Percentiles rank a stretch among this genome's conserved stretches.
These are phyloP conservation scores for Citrus reticulata DNA, from an alignment of 345 rosid genomes.

Conservation along the genomic window DNA sequence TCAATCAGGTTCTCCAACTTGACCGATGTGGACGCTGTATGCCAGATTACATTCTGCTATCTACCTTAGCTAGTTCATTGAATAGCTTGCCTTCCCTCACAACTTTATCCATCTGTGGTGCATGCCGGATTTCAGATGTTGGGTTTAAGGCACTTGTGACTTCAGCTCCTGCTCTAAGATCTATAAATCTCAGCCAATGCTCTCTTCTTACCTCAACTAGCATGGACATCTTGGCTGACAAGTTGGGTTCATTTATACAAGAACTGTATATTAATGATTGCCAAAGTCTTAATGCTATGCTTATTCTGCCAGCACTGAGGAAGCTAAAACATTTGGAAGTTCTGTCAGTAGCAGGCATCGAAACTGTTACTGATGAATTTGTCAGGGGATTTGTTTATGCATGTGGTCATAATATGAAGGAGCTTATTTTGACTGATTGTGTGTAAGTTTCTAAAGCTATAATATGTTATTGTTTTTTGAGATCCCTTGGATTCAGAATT, in stretches of 20 bases:
- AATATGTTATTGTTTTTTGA: not conserved
- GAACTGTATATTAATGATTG: constrained; percentile 83
- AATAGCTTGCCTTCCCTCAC: constrained; percentile 55
- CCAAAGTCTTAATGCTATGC: constrained; percentile 57
- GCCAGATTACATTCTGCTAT: constrained; percentile 52
- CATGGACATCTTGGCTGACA: constrained; percentile 50
- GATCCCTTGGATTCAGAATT: constrained; percentile 3
- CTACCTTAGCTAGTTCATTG: constrained; percentile 52
- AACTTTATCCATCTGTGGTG: constrained; percentile 66
- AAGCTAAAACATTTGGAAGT: constrained; percentile 65
- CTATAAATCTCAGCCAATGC: constrained; percentile 77
- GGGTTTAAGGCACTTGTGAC: constrained; percentile 61
- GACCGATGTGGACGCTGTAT: constrained; percentile 82
- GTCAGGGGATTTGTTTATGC: constrained; percentile 37
- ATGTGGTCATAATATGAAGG: constrained; percentile 58
- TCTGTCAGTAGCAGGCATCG: constrained; percentile 63
- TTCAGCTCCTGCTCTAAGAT: constrained; percentile 57
- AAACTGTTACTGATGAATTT: constrained; percentile 58
- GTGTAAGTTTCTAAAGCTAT: constrained; percentile 41
- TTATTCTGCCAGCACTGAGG: constrained; percentile 55
- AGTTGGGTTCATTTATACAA: constrained; percentile 54
- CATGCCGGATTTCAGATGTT: constrained; percentile 76
- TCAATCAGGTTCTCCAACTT: constrained; percentile 78
- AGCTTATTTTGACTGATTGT: constrained; percentile 64
- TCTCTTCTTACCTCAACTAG: constrained; percentile 67